phyloP scores from a whole-genome alignment of 2,329 filamentous ascomycete genomes.

The Malbranchea cinnamomea region DNA sequence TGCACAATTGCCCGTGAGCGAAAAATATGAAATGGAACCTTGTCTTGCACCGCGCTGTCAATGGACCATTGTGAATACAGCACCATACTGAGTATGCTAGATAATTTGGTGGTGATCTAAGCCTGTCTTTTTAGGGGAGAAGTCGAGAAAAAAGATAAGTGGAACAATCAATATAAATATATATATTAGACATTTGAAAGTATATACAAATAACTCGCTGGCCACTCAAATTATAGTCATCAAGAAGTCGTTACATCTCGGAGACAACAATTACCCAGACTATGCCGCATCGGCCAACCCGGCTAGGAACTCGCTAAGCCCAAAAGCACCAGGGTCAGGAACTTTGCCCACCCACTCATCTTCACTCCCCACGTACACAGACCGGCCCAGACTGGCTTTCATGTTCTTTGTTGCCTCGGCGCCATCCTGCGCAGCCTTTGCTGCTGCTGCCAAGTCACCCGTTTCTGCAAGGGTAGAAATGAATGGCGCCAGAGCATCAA shows the following conservation, averaged over 20 bases:
- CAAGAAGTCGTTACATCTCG: neutral
- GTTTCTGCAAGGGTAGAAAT: conserved; percentile 53
- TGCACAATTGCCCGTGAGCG: no score
- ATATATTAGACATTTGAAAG: no score
- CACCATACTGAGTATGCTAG: no score
- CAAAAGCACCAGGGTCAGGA: conserved; percentile 59
- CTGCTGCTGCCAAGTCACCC: conserved; percentile 55
- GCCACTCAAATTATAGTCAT: neutral
- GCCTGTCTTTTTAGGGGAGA: no score
- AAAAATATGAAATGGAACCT: no score
- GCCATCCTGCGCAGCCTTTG: conserved; percentile 57
- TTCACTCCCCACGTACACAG: conserved; percentile 64
- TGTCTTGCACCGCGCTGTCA: no score
- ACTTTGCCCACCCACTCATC: conserved; percentile 52
- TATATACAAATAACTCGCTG: no score
- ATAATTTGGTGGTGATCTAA: no score
- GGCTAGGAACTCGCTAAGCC: conserved; percentile 71
- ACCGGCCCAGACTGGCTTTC: conserved; percentile 71
- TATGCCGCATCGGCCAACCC: conserved; percentile 48
- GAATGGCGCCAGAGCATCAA: conserved; percentile 84
- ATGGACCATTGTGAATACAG: no score
- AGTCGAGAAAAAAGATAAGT: neutral
- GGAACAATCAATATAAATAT: neutral
- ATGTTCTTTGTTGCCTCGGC: conserved; percentile 81
- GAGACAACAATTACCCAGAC: neutral